Evolutionary conservation across 345 rosid genomes (phyloP), one percentile per base, ranked within the genome.

Genomic region (Eucalyptus camaldulensis): DNA sequence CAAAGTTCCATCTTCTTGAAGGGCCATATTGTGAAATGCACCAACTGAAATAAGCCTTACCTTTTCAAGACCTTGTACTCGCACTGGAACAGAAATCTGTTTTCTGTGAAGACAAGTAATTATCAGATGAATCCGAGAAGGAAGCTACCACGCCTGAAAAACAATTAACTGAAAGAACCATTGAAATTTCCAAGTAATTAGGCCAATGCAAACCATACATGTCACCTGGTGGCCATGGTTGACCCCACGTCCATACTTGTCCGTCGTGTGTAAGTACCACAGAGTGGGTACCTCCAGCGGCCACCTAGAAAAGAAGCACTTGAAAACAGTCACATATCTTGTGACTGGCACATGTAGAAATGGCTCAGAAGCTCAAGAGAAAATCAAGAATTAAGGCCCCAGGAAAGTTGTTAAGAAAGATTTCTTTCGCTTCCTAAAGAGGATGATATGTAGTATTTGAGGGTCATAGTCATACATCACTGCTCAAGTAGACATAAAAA

Each of bases 221-320:
- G 98, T 98, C 99, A 80, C 99, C 99, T 19, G 99, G 99, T 91
- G 99, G 99, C 99, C 99, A 98, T 47, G 99, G 99, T 88, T 97
- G 99, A 92, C 99, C 99, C 99, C 99, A 98, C 87, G 97, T 95
- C 99, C 99, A 98, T 27, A 98, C 99, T 88, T 94, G 92, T 31
- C 99, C 99, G 81, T 98, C 99, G 22, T 91, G 91, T 15, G 99
- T 98, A 87, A 98, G 96, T 92, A 98, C 99, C 62, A 97, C 99
- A 47, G 99, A 98, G 89, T 97, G 99, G 88, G 99, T 98, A 85
- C 99, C 99, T 47, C 99, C 99, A 80, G 99, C 99, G 72, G 99
- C 99, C 88, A 98, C 99, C 99, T 98, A 90, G 85, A 88, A 89
- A 31, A 88, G 49, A 85, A 86, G 45, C 87, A 86, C 87, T 47